Conservation (phyloP, 2,329 filamentous ascomycete species). For the Fusarium circinatum region DNA sequence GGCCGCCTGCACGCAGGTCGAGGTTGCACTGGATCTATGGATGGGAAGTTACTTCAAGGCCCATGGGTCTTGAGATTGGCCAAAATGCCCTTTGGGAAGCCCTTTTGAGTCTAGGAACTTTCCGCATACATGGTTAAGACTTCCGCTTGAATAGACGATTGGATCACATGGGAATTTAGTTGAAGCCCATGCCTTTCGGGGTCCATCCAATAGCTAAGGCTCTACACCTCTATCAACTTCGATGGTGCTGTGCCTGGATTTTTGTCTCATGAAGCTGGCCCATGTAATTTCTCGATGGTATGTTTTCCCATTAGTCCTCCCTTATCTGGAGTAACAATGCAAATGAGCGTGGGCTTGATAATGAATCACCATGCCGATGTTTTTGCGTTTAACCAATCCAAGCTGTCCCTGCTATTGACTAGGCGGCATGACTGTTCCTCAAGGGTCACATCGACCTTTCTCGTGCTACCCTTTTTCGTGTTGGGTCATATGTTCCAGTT, state of each 20-base stretch:
- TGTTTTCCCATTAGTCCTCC: slow-evolving; percentile 27
- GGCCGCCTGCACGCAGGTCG: slow-evolving; percentile 27
- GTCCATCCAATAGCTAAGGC: slow-evolving; percentile 14
- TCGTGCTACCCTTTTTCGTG: slow-evolving; percentile 25
- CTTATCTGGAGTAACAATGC: slow-evolving; percentile 24
- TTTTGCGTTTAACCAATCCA: slow-evolving; percentile 8
- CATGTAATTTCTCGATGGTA: slow-evolving; percentile 25
- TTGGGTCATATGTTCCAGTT: slow-evolving; percentile 21
- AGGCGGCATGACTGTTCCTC: slow-evolving; percentile 24
- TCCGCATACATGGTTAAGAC: slow-evolving; percentile 16
- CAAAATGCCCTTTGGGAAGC: background rate
- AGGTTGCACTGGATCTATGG: slow-evolving; percentile 33
- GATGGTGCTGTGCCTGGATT: slow-evolving; percentile 15
- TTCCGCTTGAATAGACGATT: slow-evolving; percentile 19
- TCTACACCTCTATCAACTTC: slow-evolving; percentile 13
- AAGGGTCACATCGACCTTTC: slow-evolving; percentile 23
- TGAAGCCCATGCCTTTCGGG: slow-evolving; percentile 22
- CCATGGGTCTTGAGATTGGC: slow-evolving; percentile 9
- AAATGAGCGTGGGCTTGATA: slow-evolving; percentile 12
- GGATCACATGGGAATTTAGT: slow-evolving; percentile 25
- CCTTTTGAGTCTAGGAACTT: slow-evolving; percentile 27
- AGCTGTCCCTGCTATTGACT: slow-evolving; percentile 5
- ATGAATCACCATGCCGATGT: slow-evolving; percentile 38
- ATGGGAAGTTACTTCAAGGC: slow-evolving; percentile 15
- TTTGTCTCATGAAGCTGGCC: slow-evolving; percentile 6